Base-by-base conservation (phyloP, 805 yeast genomes). In the Ogataea nonfermentans region DNA sequence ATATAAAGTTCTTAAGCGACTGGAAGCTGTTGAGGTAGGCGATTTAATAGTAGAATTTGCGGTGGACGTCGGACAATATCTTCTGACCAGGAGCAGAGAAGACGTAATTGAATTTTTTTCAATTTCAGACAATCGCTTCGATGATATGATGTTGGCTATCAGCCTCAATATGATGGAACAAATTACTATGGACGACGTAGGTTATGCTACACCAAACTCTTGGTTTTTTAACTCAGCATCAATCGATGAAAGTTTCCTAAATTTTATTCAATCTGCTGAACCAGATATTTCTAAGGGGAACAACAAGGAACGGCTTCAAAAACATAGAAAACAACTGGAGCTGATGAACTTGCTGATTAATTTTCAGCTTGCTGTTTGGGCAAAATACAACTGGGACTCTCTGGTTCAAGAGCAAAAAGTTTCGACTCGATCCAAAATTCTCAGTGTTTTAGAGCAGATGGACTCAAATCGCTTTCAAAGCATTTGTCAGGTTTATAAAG, bases 71-170 rank as follows among this genome's bases (percentile, higher is more conserved):
- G 30, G 45, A 1, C 35, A 42, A 14, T 40, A 41, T 27, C 27
- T 48, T 11, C 8, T 35, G 0, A 9, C 4, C 4, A 27, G 44
- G 16, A 31, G 37, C 1, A 27, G 37, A 12, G 9, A 15, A 12
- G 55, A 51, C 25, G 28, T 49, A 9, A 2, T 41, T 10, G 53
- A 49, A 19, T 48, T 49, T 24, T 45, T 49, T 22, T 9, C 31
- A 7, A 24, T 29, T 24, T 24, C 29, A 3, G 33, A 36, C 14
- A 12, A 16, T n/a, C 10, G n/a, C 9, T 29, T 35, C 12, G 24
- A 32, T n/a, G 47, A 45, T 15, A 32, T 48, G 36, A 40, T 43
- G 6, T 40, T 41, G 10, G 9, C 10, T 9, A 9, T 40, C 4
- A 41, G 43, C 11, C 19, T 41, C 24, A 37, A 35, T 24, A 17